These are phyloP conservation scores for Poa pratensis DNA, from an alignment of 176 grass and related monocot genomes.

Conservation along the genomic window DNA sequence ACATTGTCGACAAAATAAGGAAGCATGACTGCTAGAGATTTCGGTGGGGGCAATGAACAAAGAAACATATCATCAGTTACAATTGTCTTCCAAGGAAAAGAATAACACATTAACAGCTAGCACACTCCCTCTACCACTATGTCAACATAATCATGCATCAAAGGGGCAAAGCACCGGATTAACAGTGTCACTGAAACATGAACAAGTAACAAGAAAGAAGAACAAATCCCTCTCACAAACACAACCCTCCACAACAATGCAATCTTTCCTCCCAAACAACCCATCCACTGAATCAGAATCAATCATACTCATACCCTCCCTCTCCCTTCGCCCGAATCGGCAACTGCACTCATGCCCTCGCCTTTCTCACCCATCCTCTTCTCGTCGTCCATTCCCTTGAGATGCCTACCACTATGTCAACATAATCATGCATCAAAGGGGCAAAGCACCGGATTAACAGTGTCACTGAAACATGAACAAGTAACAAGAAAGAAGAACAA, in stretches of 20 bases:
- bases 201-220: slow-evolving; percentile 58
- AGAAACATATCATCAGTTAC: slow-evolving; percentile 73
- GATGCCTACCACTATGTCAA: slow-evolving; percentile 77
- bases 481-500: slow-evolving; percentile 56
- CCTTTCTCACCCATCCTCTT: slow-evolving; percentile 69
- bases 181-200: slow-evolving; percentile 64
- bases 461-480: slow-evolving; percentile 62
- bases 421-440: slow-evolving; percentile 59
- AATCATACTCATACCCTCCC: slow-evolving; percentile 69
- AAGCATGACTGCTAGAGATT: slow-evolving; percentile 38
- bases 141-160: slow-evolving; percentile 64
- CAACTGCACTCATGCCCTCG: slow-evolving; percentile 46
- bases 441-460: slow-evolving; percentile 63
- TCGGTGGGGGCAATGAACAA: slow-evolving; percentile 49
- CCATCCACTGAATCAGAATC: neutral
- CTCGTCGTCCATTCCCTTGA: slow-evolving; percentile 70
- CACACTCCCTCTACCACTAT: slow-evolving; percentile 66
- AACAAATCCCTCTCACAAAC: slow-evolving; percentile 74
- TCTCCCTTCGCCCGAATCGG: slow-evolving; percentile 55
- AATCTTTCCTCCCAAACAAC: slow-evolving; percentile 42
- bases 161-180: slow-evolving; percentile 60
- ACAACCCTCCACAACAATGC: slow-evolving; percentile 63
- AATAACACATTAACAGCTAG: slow-evolving; percentile 69
- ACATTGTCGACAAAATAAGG: slow-evolving; percentile 35
- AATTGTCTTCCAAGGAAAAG: slow-evolving; percentile 70